A percentile compares a stretch with the other conserved stretches of the same genome.
Evolutionary conservation across 2,329 filamentous ascomycete genomes (phyloP).

Genomic region (Colletotrichum ledebouriae): DNA sequence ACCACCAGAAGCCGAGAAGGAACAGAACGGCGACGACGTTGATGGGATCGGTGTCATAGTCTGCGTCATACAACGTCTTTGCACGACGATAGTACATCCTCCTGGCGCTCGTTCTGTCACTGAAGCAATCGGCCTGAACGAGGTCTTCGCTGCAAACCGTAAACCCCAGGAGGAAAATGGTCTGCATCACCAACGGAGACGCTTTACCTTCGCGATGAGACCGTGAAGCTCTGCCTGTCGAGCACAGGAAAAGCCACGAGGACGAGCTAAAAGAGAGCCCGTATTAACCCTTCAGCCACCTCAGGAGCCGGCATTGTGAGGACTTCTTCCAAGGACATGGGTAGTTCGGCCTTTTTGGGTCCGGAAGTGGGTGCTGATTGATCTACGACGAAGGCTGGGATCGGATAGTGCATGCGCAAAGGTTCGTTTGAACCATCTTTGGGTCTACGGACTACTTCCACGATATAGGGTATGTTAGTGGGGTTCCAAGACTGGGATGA

Average conservation of each 20-base stretch:
- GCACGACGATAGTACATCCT: conserved; percentile 26
- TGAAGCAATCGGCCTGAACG: conserved; percentile 24
- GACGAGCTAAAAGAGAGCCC: conserved; percentile 10
- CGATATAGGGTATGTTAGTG: no score
- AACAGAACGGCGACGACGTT: conserved; percentile 21
- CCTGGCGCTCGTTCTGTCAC: conserved; percentile 17
- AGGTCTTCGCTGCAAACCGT: conserved; percentile 28
- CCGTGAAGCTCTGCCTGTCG: conserved; percentile 6
- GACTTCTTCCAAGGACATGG: no score
- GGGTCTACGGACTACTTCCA: no score
- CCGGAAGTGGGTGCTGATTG: no score
- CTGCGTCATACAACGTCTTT: conserved; percentile 37
- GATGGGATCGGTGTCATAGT: conserved; percentile 26
- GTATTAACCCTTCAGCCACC: conserved; percentile 9
- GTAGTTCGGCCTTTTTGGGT: no score
- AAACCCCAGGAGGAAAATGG: conserved; percentile 17
- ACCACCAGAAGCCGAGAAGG: conserved; percentile 38
- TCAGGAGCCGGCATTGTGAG: conserved; percentile 2
- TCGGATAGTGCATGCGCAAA: no score
- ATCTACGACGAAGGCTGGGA: no score
- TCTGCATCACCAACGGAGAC: conserved; percentile 1
- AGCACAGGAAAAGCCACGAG: conserved; percentile 18
- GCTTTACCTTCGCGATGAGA: conserved; percentile 11
- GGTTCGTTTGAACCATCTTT: no score
- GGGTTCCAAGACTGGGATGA: no score